Percentiles rank a stretch among this genome's conserved stretches.
phyloP scores from a whole-genome alignment of 1,139 yeast genomes.

The Protomyces inundatus region DNA sequence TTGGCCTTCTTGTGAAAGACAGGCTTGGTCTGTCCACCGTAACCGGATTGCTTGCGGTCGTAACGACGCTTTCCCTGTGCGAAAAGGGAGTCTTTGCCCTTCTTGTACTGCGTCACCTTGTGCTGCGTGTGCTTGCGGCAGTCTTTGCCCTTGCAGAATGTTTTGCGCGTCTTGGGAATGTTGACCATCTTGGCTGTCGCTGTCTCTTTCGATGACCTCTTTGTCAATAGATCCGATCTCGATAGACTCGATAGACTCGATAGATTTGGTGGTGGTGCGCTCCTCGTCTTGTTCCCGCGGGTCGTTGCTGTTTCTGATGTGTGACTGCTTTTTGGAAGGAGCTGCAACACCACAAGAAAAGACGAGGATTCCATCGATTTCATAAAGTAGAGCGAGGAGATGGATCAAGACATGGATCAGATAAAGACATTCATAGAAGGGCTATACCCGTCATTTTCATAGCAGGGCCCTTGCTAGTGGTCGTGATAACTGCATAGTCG shows the following conservation, averaged over 20 bases:
- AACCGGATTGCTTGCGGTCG: slow-evolving; percentile 99
- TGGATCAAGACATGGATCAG: too few species aligned
- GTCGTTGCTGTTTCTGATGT: too few species aligned
- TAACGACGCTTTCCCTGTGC: slow-evolving; percentile 99
- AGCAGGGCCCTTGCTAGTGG: too few species aligned
- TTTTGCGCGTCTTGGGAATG: slow-evolving; percentile 99
- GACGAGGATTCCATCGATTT: too few species aligned
- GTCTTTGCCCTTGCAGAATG: slow-evolving; percentile 99
- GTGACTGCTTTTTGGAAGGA: background rate
- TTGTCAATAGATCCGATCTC: too few species aligned
- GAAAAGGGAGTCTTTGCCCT: slow-evolving; percentile 98
- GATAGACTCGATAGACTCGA: too few species aligned
- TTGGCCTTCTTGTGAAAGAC: slow-evolving; percentile 99
- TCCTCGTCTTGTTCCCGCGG: too few species aligned
- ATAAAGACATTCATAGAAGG: too few species aligned
- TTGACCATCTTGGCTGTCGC: slow-evolving; percentile 54
- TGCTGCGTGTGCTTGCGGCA: slow-evolving; percentile 99
- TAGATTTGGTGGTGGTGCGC: too few species aligned
- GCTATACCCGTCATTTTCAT: too few species aligned
- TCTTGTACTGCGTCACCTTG: slow-evolving; percentile 99
- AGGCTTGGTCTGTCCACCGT: slow-evolving; percentile 99
- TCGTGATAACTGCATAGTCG: too few species aligned
- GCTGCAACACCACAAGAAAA: background rate
- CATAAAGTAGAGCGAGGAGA: too few species aligned
- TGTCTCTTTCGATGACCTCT: background rate